Evolutionary conservation across 495 filamentous ascomycete genomes (phyloP).

Genomic region (Tuber calosporum): DNA sequence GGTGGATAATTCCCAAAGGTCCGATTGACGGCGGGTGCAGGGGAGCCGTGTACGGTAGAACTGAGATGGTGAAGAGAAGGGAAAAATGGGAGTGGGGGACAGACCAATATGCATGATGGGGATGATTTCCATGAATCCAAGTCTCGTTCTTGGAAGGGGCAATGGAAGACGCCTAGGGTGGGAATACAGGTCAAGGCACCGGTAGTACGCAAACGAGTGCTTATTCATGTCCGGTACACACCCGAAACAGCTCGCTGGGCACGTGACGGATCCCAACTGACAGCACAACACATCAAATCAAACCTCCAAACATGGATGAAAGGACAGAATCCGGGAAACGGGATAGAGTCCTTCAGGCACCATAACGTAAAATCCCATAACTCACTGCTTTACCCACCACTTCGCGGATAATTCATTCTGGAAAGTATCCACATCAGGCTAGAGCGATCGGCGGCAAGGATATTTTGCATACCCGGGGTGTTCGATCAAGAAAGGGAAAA

Average conservation of each 20-base stretch:
- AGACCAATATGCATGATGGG: background rate
- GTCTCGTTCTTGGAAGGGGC: background rate
- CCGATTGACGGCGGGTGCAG: background rate
- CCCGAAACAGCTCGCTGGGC: background rate
- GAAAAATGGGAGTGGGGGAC: background rate
- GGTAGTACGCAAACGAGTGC: background rate
- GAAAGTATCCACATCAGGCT: background rate
- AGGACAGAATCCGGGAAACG: background rate
- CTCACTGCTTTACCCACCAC: background rate
- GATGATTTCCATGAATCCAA: background rate
- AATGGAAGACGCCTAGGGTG: background rate
- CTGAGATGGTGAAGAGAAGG: background rate
- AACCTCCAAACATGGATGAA: background rate
- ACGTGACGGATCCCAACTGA: background rate
- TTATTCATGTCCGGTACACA: background rate
- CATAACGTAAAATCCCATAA: background rate
- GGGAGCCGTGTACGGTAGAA: background rate
- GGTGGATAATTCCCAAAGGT: too few species aligned
- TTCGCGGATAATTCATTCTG: background rate
- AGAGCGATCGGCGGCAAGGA: background rate
- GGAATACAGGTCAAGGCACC: background rate
- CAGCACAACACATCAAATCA: conserved; percentile 1
- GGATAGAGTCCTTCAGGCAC: background rate
- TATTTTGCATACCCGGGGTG: background rate
- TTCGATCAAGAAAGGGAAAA: conserved; percentile 2